Conservation (phyloP, 371 early-diverging fungal species). For the Circinella minor region DNA sequence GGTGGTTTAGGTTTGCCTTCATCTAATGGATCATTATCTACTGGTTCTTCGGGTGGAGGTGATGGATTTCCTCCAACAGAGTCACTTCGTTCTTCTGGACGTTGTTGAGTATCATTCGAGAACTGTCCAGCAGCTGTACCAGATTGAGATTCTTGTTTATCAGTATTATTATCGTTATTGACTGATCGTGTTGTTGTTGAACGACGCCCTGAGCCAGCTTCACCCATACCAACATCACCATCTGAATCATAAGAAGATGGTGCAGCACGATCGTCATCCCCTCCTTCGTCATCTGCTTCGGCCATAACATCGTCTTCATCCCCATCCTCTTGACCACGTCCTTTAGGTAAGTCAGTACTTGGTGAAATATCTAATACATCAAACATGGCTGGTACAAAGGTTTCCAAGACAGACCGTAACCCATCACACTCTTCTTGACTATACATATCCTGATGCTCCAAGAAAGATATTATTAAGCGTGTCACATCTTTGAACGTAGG, state of each 20-base stretch:
- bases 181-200: neutral
- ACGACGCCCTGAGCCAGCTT: neutral
- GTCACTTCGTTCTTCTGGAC: neutral
- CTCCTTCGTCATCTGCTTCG: constrained; percentile 24
- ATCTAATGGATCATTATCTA: constrained; percentile 9
- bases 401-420: constrained; percentile 74
- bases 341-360: constrained; percentile 21
- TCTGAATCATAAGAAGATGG: constrained; percentile 2
- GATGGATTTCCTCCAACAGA: neutral
- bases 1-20: constrained; percentile 27
- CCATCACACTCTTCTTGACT: constrained; percentile 67
- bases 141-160: neutral
- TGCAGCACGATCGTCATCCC: constrained; percentile 29
- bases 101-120: neutral
- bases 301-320: constrained; percentile 19
- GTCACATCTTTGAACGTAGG: constrained; percentile 74
- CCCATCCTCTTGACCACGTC: constrained; percentile 15
- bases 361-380: constrained; percentile 52
- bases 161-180: neutral
- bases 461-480: constrained; percentile 58
- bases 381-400: constrained; percentile 79
- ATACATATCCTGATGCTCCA: constrained; percentile 59
- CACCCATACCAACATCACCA: constrained; percentile 5
- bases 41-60: constrained; percentile 7
- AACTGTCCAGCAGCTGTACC: neutral